These are phyloP conservation scores for Paecilomyces niveus DNA, from an alignment of 2,329 filamentous ascomycete genomes.

Conservation along the genomic window DNA sequence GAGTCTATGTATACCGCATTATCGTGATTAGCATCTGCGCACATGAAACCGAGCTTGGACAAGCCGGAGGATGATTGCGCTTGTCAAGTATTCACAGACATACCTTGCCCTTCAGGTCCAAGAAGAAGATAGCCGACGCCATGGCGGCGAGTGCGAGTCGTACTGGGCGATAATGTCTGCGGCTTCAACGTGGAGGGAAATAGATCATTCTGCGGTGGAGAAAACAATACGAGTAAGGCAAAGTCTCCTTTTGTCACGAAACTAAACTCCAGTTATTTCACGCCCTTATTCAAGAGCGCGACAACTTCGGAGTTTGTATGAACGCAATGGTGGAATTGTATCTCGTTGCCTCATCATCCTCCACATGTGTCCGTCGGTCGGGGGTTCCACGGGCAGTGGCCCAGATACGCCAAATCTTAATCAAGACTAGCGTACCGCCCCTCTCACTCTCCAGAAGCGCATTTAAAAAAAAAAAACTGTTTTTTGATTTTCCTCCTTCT, in stretches of 20 bases:
- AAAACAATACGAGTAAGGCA: background rate
- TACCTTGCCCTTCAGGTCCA: constrained; percentile 99
- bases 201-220: constrained; percentile 1
- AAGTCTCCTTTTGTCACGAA: background rate
- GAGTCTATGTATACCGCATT: constrained; percentile 57
- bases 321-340: background rate
- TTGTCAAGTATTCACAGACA: constrained; percentile 12
- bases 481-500: constrained; percentile 16
- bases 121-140: constrained; percentile 97
- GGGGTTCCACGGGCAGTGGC: background rate
- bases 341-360: background rate
- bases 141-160: constrained; percentile 47
- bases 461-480: constrained; percentile 3
- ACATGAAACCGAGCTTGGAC: background rate
- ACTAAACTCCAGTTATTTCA: background rate
- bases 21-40: constrained; percentile 10
- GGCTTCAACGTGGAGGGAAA: constrained; percentile 3
- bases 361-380: background rate
- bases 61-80: background rate
- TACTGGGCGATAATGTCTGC: background rate
- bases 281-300: background rate
- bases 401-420: constrained; percentile 6
- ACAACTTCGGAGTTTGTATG: background rate
- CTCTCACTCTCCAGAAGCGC: constrained; percentile 12
- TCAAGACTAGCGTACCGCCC: constrained; percentile 18